Evolutionary conservation across 352 stramenopile species (phyloP), one percentile per base, ranked within the genome.

Genomic region (Phytopythium kandeliae): DNA sequence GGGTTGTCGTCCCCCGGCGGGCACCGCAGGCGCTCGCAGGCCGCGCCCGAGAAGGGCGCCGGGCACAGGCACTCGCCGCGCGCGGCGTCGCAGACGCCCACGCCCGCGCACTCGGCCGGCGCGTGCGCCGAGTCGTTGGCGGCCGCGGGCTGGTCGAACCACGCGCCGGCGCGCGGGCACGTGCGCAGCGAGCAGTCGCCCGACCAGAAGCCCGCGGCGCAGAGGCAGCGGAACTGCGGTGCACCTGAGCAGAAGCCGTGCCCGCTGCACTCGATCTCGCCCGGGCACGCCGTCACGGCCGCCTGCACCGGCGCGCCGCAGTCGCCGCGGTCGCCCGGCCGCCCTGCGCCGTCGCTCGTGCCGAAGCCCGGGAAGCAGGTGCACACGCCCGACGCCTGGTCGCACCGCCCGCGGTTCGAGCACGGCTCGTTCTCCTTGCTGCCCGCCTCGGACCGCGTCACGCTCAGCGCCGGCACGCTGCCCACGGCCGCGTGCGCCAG

Each of bases 391-490:
- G 74, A 85, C 25, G 62, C 73, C 41, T 78, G 68, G 62, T 90
- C 78, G 57, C 81, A 92, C 19, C 48, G 60, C 9, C 78, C 81
- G 30, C 81, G 78, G 55, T 90, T 90, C 22, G 77, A 78, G 42
- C 81, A 92, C 38, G 76, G 47, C 26, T 89, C 82, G 60, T 96
- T 92, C 63, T 98, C 92, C 59, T 97, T 97, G 5, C 87, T 92
- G 38, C 92, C 90, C 19, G 78, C 71, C 34, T 96, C 69, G 25
- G 67, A 51, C 54, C 85, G 71, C 33, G 65, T 77, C 40, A 85
- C 53, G n/a, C 62, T 58, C 16, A 92, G 60, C 36, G 62, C 57
- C 1, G 68, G 73, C 2, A 55, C 57, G 31, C 62, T 71, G 36
- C 79, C 86, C 17, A 88, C 78, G 10, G 61, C 67, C 15, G 64